Evolutionary conservation across 1,139 yeast species (phyloP), one percentile per base, ranked within the genome.

Genomic region (Pichiaceae sp.): DNA sequence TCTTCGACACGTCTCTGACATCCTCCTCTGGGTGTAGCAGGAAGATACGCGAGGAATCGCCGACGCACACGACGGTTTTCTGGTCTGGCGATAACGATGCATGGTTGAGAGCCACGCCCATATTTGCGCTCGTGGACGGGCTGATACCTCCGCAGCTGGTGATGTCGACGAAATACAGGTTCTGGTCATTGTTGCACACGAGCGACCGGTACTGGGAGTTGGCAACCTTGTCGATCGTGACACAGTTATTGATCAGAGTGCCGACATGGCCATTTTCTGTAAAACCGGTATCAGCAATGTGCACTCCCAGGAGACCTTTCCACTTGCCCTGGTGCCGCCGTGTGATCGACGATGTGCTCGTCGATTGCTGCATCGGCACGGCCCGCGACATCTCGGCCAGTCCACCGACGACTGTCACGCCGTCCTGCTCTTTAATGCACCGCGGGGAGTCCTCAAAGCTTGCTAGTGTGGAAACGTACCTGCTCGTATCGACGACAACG

Each of bases 161-260:
- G 19, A 85, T 66, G 45, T 78, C 81, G 39, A 84, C 68, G 40
- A 72, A 64, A 56, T 87, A 86, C 38, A 87, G 60, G 40, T 72
- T 65, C 34, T 76, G 72, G 55, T 87, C 96, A 54, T 87, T 87
- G 56, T 86, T 87, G 59, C 96, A 86, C 14, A 84, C 75, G 46
- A 73, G 73, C 2, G 87, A 71, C 36, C 67, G 65, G 52, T 70
- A 76, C 31, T 62, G 60, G 35, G 47, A 50, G 38, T 57, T 58
- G 43, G 68, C 56, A 5, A 59, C 38, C 38, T 63, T 63, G 53
- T 70, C 67, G 20, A 83, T 56, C 1, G 79, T 64, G n/a, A 86
- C 93, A 35, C 85, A 76, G 57, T 87, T 87, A 57, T 86, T 86
- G 49, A 87, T 85, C 63, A 78, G 75, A 34, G 81, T 83, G 0